Evolutionary conservation across 2,329 filamentous ascomycete genomes (phyloP), one percentile per base, ranked within the genome.

Genomic region (Lanzia echinophila): DNA sequence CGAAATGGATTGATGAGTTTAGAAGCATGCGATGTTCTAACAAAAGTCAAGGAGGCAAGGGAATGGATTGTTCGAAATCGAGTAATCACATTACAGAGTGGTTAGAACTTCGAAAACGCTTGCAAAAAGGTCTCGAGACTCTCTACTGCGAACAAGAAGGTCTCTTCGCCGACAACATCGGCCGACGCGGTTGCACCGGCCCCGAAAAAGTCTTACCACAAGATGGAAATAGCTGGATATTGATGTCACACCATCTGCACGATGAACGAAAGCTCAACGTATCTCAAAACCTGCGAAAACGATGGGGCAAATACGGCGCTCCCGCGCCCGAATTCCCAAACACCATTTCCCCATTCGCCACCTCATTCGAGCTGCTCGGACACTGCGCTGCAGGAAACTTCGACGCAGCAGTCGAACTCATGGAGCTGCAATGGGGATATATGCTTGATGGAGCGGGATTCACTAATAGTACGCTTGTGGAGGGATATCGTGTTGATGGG

Each of bases 401-500:
- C 1, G 64, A 68, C 6, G 75, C 79, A 33, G 79, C 81, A 0
- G 68, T 85, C 0, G 71, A 78, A 10, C 72, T 84, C 15, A 77
- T 84, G 31, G 75, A 79, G 6, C 69, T 69, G 7, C 73, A 71
- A 47, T 84, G 81, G 81, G 81, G 81, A 12, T 83, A 83, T 59
- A 69, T 54, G 63, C 67, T 81, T 13, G 71, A 75, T 55, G 75
- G 82, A 53, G 72, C 75, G 0, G 76, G 79, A 58, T 79, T 79
- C n/a, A 83, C 81, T 0, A 71, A 75, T 53, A 78, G 74, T 43
- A 84, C 82, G 0, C 74, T 79, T 19, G 73, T 83, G 24, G 82
- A 84, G 64, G 81, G 81, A 0, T 83, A 81, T 55, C 70, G 79
- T 1, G 66, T 65, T 0, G 73, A 84, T 57, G 79, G 79, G 2